A percentile compares a stretch with the other conserved stretches of the same genome.
Conservation (phyloP, 805 yeast genomes). For the Zygosaccharomyces gambellarensis region DNA sequence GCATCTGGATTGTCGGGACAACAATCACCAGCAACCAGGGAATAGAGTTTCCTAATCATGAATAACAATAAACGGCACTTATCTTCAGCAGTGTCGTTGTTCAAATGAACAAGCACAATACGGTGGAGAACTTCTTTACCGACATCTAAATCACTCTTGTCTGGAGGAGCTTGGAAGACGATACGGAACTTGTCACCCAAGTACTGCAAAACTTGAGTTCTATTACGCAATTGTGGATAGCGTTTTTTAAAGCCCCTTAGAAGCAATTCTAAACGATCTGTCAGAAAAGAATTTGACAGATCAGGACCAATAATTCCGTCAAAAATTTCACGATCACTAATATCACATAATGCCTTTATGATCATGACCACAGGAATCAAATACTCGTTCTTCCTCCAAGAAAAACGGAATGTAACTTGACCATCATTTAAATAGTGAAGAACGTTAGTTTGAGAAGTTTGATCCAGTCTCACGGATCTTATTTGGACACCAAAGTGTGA, state of each 20-base stretch:
- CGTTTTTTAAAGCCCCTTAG: conserved; percentile 83
- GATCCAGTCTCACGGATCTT: conserved; percentile 92
- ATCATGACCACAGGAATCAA: conserved; percentile 90
- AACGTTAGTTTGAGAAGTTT: conserved; percentile 96
- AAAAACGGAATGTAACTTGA: conserved; percentile 90
- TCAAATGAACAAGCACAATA: conserved; percentile 85
- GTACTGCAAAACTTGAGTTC: conserved; percentile 86
- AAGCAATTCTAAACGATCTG: conserved; percentile 94
- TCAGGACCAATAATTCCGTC: conserved; percentile 95
- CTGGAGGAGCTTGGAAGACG: conserved; percentile 84
- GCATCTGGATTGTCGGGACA: conserved; percentile 98
- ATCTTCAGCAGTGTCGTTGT: conserved; percentile 52
- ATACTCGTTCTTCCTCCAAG: conserved; percentile 96
- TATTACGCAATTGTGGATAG: conserved; percentile 57
- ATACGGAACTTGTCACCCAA: conserved; percentile 94
- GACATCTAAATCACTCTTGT: conserved; percentile 82
- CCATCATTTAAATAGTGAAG: conserved; percentile 93
- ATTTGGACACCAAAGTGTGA: conserved; percentile 89
- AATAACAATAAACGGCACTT: conserved; percentile 84
- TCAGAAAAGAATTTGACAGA: conserved; percentile 80
- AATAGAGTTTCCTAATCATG: conserved; percentile 92
- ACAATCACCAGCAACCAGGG: conserved; percentile 95
- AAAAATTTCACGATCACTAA: conserved; percentile 91
- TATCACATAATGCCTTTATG: conserved; percentile 81
- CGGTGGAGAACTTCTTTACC: conserved; percentile 79